Base-by-base conservation (phyloP, 139 green algal species). In the Desmodesmus armatus region DNA sequence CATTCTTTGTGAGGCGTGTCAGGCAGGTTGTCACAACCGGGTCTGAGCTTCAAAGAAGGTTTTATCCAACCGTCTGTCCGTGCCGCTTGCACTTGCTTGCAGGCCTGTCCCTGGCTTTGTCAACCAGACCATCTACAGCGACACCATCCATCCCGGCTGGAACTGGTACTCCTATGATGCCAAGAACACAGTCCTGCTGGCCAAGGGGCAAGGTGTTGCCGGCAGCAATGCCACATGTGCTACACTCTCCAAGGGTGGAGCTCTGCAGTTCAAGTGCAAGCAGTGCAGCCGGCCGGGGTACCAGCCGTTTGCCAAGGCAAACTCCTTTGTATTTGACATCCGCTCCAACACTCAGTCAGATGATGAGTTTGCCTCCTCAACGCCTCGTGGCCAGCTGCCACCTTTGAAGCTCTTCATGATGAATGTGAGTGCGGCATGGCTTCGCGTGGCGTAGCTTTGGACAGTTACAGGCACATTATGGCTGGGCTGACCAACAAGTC, bases 401-500 rank as follows among this genome's bases (percentile, higher is more conserved):
- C 13, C 39, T 27, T 40, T 84, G 13, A 84, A 84, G 37, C 29
- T 84, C 9, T 84, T 84, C 39, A 31, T 84, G 31, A 84, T 75
- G 77, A 72, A 84, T 55, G 77, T 84, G 40, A 75, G 77, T 60
- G 44, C n/a, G n/a, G n/a, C n/a, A n/a, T n/a, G n/a, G n/a, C n/a
- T n/a, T n/a, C n/a, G n/a, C 3, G 41, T n/a, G n/a, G n/a, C n/a
- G n/a, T n/a, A n/a, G n/a, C n/a, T n/a, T n/a, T n/a, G n/a, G n/a
- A n/a, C n/a, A n/a, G n/a, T n/a, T n/a, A n/a, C n/a, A n/a, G n/a
- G n/a, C n/a, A n/a, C n/a, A n/a, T n/a, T n/a, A n/a, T n/a, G n/a
- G n/a, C n/a, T n/a, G n/a, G n/a, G n/a, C n/a, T n/a, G n/a, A n/a
- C n/a, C n/a, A n/a, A n/a, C n/a, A n/a, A n/a, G n/a, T n/a, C n/a